Evolutionary conservation across 139 green algal species (phyloP).

Genomic region (Protoeuglena noctilucae): DNA sequence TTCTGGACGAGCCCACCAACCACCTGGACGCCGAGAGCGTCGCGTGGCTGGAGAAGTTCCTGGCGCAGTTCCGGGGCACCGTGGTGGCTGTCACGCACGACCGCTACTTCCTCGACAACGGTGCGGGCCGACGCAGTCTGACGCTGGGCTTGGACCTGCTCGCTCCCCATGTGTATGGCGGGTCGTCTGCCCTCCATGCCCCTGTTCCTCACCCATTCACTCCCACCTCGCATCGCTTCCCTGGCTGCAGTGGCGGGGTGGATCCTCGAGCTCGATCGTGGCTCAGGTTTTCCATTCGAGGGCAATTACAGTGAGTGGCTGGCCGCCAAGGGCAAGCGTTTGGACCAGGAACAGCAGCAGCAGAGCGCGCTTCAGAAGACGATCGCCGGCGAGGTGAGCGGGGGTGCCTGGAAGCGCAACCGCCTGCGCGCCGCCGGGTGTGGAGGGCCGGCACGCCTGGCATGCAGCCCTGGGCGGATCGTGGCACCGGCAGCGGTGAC

Average conservation of each 20-base stretch:
- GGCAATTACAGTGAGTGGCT: constrained; percentile 65
- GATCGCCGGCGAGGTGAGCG: too few species aligned
- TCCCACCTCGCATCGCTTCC: too few species aligned
- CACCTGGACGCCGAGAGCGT: constrained; percentile 41
- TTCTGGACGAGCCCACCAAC: constrained; percentile 47
- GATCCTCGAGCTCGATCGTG: constrained; percentile 64
- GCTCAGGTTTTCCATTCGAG: constrained; percentile 60
- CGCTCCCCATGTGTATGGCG: too few species aligned
- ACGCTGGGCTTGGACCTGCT: too few species aligned
- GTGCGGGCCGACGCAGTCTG: constrained; percentile 7
- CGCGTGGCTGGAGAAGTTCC: constrained; percentile 41
- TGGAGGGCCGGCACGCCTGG: too few species aligned
- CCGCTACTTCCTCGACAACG: constrained; percentile 29
- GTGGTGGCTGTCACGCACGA: constrained; percentile 46
- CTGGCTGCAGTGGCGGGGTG: too few species aligned
- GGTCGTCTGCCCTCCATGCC: too few species aligned
- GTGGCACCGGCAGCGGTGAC: too few species aligned
- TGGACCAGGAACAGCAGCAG: not conserved
- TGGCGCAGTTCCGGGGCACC: constrained; percentile 2
- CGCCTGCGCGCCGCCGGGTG: too few species aligned
- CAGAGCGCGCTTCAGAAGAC: constrained; percentile 1
- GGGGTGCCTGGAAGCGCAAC: too few species aligned
- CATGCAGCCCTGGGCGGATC: too few species aligned
- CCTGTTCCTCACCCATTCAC: too few species aligned
- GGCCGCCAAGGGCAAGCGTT: constrained; percentile 22